Conservation (phyloP, 345 rosid genomes). For the Aurinia saxatilis region DNA sequence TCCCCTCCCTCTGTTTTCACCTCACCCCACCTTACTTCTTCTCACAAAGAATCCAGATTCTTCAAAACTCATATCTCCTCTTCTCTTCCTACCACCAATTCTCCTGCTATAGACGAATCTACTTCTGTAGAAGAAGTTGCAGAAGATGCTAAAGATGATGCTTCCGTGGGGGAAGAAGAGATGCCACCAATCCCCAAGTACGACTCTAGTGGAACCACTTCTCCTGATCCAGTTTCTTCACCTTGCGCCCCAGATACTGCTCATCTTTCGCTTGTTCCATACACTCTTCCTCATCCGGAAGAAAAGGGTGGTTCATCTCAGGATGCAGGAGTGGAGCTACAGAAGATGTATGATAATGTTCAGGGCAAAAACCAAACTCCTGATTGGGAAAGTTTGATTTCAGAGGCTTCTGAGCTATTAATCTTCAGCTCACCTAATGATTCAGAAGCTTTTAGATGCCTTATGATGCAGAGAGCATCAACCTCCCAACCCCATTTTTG, state of each 20-base stretch:
- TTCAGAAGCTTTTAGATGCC: constrained; percentile 59
- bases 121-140: constrained; percentile 18
- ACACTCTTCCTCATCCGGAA: constrained; percentile 14
- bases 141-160: constrained; percentile 32
- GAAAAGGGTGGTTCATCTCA: too few relatives aligned
- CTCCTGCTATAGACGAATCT: too few relatives aligned
- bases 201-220: constrained; percentile 30
- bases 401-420: constrained; percentile 37
- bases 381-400: constrained; percentile 56
- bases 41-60: constrained; percentile 84
- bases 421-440: constrained; percentile 66
- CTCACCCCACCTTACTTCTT: constrained; percentile 70
- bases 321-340: constrained; percentile 23
- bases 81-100: constrained; percentile 32
- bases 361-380: constrained; percentile 33
- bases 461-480: constrained; percentile 50
- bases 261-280: constrained; percentile 32
- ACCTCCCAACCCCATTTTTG: constrained; percentile 25
- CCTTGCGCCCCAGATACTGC: constrained; percentile 8
- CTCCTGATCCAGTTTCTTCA: constrained; percentile 35
- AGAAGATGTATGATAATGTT: constrained; percentile 28
- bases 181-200: constrained; percentile 36
- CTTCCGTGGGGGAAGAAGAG: constrained; percentile 36
- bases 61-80: constrained; percentile 40
- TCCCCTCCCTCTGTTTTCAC: constrained; percentile 83